Percentiles rank a stretch among this genome's conserved stretches.
Conservation (phyloP, 768 basidiomycete species). For the Termitomyces sp. region DNA sequence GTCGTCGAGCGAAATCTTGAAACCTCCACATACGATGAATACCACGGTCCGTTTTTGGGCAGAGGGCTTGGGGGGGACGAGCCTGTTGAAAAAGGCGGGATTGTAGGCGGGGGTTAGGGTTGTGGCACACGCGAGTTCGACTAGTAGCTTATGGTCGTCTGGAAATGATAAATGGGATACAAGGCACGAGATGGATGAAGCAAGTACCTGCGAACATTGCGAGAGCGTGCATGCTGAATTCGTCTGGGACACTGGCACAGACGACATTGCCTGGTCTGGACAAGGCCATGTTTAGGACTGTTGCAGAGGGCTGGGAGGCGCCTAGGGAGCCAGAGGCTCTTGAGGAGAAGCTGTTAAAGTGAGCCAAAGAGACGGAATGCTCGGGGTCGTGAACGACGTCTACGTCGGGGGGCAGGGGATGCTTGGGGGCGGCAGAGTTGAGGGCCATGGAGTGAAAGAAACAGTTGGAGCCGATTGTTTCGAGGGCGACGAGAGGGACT, state of each 20-base stretch:
- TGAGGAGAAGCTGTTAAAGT: slow-evolving; percentile 53
- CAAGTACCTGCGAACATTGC: slow-evolving; percentile 53
- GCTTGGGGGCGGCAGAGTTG: slow-evolving; percentile 35
- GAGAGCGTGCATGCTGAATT: slow-evolving; percentile 60
- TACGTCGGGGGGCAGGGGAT: slow-evolving; percentile 35
- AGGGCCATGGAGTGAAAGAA: slow-evolving; percentile 69
- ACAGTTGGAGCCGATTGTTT: slow-evolving; percentile 69
- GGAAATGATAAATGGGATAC: background rate
- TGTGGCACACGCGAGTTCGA: slow-evolving; percentile 72
- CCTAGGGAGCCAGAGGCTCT: slow-evolving; percentile 67
- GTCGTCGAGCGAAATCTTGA: slow-evolving; percentile 58
- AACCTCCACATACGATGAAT: slow-evolving; percentile 69
- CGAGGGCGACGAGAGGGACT: slow-evolving; percentile 65
- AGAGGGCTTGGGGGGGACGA: slow-evolving; percentile 33
- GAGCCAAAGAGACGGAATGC: slow-evolving; percentile 49
- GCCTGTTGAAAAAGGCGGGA: slow-evolving; percentile 44
- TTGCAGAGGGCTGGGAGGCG: slow-evolving; percentile 58
- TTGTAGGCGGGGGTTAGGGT: slow-evolving; percentile 66
- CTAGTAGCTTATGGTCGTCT: slow-evolving; percentile 75
- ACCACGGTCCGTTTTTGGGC: slow-evolving; percentile 39
- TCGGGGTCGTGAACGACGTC: slow-evolving; percentile 33
- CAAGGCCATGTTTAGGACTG: slow-evolving; percentile 61
- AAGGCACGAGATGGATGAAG: background rate
- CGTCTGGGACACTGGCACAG: slow-evolving; percentile 62
- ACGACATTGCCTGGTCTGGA: slow-evolving; percentile 50